phyloP scores from a whole-genome alignment of 176 grass and related monocot genomes.

The Triticum dicoccoides region DNA sequence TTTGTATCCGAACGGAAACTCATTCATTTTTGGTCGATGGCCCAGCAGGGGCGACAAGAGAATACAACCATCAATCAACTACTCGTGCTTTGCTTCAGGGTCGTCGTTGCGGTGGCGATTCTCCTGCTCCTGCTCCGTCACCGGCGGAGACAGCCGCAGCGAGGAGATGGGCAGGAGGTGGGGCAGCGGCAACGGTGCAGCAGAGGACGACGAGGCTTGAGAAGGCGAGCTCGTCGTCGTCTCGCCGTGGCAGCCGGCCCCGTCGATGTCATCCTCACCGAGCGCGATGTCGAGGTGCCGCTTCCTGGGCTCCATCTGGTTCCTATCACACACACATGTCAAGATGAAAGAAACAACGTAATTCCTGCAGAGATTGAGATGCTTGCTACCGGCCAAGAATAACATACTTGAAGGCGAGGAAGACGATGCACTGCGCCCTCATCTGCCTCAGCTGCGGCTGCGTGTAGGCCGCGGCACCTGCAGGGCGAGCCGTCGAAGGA shows the following conservation, averaged over 20 bases:
- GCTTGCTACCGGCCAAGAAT: no score
- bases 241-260: neutral
- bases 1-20: no score
- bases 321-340: constrained; percentile 20
- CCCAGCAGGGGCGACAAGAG: no score
- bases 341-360: neutral
- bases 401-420: constrained; percentile 59
- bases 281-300: constrained; percentile 70
- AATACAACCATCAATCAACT: neutral
- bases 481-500: neutral
- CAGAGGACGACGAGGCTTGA: neutral
- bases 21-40: no score
- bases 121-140: neutral
- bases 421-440: constrained; percentile 76
- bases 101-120: neutral
- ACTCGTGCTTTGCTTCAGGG: neutral
- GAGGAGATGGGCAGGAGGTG: neutral
- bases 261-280: neutral
- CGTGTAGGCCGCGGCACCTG: neutral
- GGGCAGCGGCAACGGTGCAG: neutral
- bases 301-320: constrained; percentile 49
- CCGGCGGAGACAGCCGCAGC: neutral
- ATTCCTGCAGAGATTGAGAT: no score
- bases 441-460: constrained; percentile 67
- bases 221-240: neutral